Base-by-base conservation (phyloP, 208 protist species). In the Wallacemonas sp. region DNA sequence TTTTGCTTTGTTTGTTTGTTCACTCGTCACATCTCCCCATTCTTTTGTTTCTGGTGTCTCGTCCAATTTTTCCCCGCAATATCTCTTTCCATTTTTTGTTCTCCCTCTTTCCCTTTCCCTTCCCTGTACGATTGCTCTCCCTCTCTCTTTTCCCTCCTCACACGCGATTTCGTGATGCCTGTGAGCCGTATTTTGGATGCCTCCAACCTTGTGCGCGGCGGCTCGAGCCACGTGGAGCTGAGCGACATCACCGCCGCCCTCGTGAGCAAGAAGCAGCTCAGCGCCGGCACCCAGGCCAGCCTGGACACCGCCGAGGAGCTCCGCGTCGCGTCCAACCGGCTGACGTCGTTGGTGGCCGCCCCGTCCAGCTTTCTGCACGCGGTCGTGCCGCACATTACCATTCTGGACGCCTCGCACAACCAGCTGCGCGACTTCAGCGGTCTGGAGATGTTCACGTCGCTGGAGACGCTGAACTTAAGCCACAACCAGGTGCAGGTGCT, bases 401-500 rank as follows among this genome's bases (percentile, higher is more conserved):
- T 76, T 26, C 82, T 96, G n/a, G 67, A 76, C 4, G 84, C 73
- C 1, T 72, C 87, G 1, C 57, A 91, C 71, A 96, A 96, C 59
- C 44, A 64, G 11, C 52, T 96, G 7, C 72, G 63, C 55, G 78
- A 48, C 12, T 57, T 96, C 31, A 65, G 72, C 25, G 91, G 91
- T 10, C 23, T 96, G 16, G 91, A 92, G 11, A 46, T 61, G 18
- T 92, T 93, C 61, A 18, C 31, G 3, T 70, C 76, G 54, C 67
- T 96, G 3, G 82, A 94, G 74, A 74, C 87, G 41, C 77, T 96
- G 11, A 79, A 96, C 70, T 44, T 91, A 2, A 86, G 84, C 61
- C 69, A 93, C 73, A 96, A 96, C 66, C 26, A 36, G 16, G 23
- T 96, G 11, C 75, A 69, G 11, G 81, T 90, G 39, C 59, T 92